phyloP scores from a whole-genome alignment of 2,329 filamentous ascomycete genomes.

The Fusarium longipes region DNA sequence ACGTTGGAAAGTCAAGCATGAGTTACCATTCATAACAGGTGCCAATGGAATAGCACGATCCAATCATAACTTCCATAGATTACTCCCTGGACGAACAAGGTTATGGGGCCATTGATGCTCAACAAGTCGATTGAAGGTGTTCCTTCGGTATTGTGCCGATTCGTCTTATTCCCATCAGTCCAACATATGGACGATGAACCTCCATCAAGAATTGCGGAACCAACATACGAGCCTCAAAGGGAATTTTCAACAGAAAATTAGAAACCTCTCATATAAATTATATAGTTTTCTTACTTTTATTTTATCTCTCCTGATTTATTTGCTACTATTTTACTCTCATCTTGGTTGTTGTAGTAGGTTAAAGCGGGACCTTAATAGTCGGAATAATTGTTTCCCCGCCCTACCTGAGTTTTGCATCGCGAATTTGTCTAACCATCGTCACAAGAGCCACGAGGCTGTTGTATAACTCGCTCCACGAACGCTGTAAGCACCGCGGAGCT shows the following conservation, averaged over 20 bases:
- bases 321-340: neutral
- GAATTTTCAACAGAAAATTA: neutral
- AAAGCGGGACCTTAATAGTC: conserved; percentile 26
- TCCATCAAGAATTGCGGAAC: neutral
- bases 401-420: conserved; percentile 45
- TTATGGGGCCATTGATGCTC: fast-evolving
- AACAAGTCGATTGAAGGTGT: neutral
- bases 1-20: neutral
- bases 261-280: too few species aligned
- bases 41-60: neutral
- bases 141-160: neutral
- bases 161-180: neutral
- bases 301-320: neutral
- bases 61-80: too few species aligned
- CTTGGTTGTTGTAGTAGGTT: conserved; percentile 9
- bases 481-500: conserved; percentile 46
- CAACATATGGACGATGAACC: neutral
- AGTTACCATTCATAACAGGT: neutral
- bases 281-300: neutral
- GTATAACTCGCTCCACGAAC: conserved; percentile 42
- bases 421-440: conserved; percentile 36
- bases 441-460: conserved; percentile 42
- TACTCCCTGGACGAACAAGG: too few species aligned
- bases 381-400: conserved; percentile 42
- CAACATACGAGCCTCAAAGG: neutral